These are phyloP conservation scores for Przewalskia tangutica DNA, from an alignment of 257 asterid genomes.

Conservation along the genomic window DNA sequence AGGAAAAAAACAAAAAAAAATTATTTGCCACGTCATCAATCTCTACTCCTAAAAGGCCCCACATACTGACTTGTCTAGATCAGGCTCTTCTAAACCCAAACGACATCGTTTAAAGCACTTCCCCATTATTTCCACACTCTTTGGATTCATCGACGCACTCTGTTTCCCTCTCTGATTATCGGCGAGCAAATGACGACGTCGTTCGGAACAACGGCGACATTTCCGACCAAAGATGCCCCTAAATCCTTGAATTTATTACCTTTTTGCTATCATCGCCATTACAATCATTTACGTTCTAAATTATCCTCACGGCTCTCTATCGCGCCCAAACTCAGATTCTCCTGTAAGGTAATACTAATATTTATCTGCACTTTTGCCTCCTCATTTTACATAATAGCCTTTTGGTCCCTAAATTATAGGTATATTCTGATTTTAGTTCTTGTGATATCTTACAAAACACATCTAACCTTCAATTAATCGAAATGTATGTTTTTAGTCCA, in stretches of 20 bases:
- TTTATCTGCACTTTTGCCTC: neutral
- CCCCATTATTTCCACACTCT: conserved; percentile 10
- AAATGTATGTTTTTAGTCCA: too few species aligned
- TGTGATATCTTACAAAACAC: too few species aligned
- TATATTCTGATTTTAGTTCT: too few species aligned
- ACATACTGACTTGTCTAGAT: conserved; percentile 19
- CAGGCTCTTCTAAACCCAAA: neutral
- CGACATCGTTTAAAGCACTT: conserved; percentile 26
- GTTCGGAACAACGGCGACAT: conserved; percentile 43
- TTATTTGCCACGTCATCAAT: neutral
- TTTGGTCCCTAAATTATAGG: too few species aligned
- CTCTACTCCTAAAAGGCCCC: neutral
- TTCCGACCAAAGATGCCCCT: conserved; percentile 32
- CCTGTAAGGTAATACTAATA: conserved; percentile 36
- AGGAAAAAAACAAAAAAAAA: too few species aligned
- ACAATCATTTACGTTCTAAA: conserved; percentile 26
- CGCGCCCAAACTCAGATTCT: conserved; percentile 50
- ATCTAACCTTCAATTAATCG: too few species aligned
- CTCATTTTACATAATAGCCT: neutral
- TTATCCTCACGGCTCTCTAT: conserved; percentile 45
- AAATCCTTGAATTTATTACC: conserved; percentile 35
- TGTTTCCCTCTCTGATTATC: neutral
- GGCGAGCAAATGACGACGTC: conserved; percentile 49
- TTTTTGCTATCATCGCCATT: conserved; percentile 23
- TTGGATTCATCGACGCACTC: conserved; percentile 50